These are phyloP conservation scores for Echium plantagineum DNA, from an alignment of 257 asterid species.

Conservation along the genomic window DNA sequence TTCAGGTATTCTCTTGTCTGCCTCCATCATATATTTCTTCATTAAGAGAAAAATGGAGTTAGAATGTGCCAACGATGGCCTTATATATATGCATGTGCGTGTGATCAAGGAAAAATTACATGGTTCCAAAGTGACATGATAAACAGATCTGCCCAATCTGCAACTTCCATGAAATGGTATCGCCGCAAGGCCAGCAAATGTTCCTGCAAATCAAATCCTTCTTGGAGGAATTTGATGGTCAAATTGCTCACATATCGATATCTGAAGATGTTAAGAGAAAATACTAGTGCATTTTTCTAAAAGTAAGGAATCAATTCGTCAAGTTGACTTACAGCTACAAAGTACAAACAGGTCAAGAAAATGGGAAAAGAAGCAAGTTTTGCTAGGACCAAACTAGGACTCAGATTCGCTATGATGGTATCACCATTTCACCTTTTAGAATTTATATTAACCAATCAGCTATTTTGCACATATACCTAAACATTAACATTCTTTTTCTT, in stretches of 20 bases:
- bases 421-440: not conserved
- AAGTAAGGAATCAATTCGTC: not conserved
- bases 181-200: conserved; percentile 76
- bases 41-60: conserved; percentile 19
- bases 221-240: conserved; percentile 76
- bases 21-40: conserved; percentile 71
- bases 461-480: no score
- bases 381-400: not conserved
- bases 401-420: not conserved
- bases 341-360: not conserved
- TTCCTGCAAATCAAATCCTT: conserved; percentile 80
- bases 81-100: conserved; percentile 11
- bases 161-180: conserved; percentile 90
- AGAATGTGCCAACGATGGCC: conserved; percentile 16
- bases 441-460: no score
- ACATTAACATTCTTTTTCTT: no score
- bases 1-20: conserved; percentile 72
- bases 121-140: conserved; percentile 71
- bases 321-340: not conserved
- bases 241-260: conserved; percentile 74
- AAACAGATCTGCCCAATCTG: conserved; percentile 98
- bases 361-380: not conserved
- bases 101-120: conserved; percentile 31
- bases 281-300: not conserved
- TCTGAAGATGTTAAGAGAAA: conserved; percentile 52